Percentiles rank a stretch among this genome's conserved stretches.
phyloP scores from a whole-genome alignment of 192 early-diverging fungal species.

The Rhizophagus clarus region DNA sequence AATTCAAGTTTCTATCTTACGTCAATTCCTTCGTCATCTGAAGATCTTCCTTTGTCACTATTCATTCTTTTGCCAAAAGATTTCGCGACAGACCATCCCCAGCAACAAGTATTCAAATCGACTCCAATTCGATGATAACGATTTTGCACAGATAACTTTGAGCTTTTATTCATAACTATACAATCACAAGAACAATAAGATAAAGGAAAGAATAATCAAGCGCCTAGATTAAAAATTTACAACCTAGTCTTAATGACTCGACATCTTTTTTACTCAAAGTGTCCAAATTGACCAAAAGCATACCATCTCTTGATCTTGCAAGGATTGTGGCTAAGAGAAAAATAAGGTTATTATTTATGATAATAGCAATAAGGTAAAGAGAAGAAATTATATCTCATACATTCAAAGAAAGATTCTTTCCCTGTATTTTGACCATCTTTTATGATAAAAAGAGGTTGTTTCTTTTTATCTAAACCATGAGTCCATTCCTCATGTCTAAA shows the following conservation, averaged over 20 bases:
- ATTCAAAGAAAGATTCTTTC: constrained; percentile 10
- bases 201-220: not conserved
- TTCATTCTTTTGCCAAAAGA: not conserved
- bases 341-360: not conserved
- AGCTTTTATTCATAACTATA: not conserved
- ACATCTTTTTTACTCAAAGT: not conserved
- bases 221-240: not conserved
- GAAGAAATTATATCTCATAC: not conserved
- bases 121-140: not conserved
- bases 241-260: constrained; percentile 4
- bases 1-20: not conserved
- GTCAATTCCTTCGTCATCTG: constrained; percentile 14
- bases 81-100: constrained; percentile 22
- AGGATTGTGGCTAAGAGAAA: constrained; percentile 16
- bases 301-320: not conserved
- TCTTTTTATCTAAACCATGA: constrained; percentile 6
- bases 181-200: not conserved
- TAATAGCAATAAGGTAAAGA: not conserved
- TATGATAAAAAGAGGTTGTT: constrained; percentile 17
- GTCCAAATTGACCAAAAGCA: constrained; percentile 13
- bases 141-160: not conserved
- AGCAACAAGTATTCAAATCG: constrained; percentile 3
- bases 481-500: constrained; percentile 19
- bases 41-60: not conserved
- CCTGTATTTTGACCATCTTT: not conserved